Percentiles rank a stretch among this genome's conserved stretches.
These are phyloP conservation scores for Globisporangium okanoganense DNA, from an alignment of 352 stramenopile species.

Conservation along the genomic window DNA sequence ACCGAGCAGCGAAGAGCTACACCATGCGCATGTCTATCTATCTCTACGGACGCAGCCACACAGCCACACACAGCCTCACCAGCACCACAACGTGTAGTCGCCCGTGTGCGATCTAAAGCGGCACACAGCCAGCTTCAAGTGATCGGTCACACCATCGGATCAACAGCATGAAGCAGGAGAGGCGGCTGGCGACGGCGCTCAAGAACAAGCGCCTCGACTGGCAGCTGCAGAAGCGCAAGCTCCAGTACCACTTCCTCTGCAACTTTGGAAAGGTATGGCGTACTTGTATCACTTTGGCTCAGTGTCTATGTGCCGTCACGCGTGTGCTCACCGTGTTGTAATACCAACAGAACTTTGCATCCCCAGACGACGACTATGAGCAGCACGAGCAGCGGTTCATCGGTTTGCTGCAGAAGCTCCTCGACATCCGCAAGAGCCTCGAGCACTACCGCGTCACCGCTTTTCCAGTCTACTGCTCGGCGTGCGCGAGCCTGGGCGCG, in stretches of 20 bases:
- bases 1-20: not conserved
- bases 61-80: not conserved
- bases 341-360: constrained; percentile 32
- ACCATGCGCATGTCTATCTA: not conserved
- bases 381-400: constrained; percentile 71
- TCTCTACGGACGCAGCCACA: not conserved
- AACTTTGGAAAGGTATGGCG: constrained; percentile 46
- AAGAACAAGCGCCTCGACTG: constrained; percentile 42
- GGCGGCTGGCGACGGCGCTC: constrained; percentile 20
- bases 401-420: constrained; percentile 57
- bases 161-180: constrained; percentile 18
- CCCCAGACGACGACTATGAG: constrained; percentile 60
- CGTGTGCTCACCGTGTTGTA: not conserved
- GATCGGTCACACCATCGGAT: not conserved
- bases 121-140: not conserved
- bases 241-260: constrained; percentile 53
- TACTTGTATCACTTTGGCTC: not conserved
- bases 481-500: constrained; percentile 55
- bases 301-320: not conserved
- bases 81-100: not conserved
- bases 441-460: constrained; percentile 60
- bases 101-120: not conserved
- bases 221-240: constrained; percentile 55
- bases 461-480: constrained; percentile 56
- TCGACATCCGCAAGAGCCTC: constrained; percentile 69